A percentile compares a stretch with the other conserved stretches of the same genome.
Evolutionary conservation across 2,329 filamentous ascomycete species (phyloP).

Genomic region (Fusarium sp.): DNA sequence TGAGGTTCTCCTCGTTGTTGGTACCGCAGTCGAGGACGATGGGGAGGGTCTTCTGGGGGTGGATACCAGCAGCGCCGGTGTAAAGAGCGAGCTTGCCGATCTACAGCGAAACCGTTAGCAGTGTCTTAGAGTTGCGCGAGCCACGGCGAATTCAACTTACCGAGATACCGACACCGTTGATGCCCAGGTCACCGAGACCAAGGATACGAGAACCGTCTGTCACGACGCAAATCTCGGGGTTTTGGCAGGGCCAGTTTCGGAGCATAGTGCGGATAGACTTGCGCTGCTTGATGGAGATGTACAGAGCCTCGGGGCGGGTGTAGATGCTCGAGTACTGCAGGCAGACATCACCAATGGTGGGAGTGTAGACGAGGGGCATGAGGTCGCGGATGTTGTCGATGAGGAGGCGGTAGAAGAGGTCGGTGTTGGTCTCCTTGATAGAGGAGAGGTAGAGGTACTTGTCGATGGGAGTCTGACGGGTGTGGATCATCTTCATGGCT

Average conservation of each 20-base stretch:
- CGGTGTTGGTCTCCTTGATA: constrained; percentile 79
- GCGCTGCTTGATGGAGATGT: constrained; percentile 94
- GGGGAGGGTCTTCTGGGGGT: constrained; percentile 84
- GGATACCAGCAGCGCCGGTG: constrained; percentile 94
- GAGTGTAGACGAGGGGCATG: constrained; percentile 88
- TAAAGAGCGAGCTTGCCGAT: constrained; percentile 96
- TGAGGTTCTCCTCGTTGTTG: constrained; percentile 74
- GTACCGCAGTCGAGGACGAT: constrained; percentile 77
- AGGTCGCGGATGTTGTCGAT: constrained; percentile 82
- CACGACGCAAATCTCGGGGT: constrained; percentile 95
- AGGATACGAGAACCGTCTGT: constrained; percentile 95
- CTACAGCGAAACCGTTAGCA: constrained; percentile 54
- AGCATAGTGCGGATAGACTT: constrained; percentile 91
- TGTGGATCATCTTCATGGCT: constrained; percentile 80
- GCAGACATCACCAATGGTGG: constrained; percentile 95
- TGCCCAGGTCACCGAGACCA: constrained; percentile 92
- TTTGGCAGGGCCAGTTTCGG: constrained; percentile 89
- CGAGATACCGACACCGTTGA: constrained; percentile 98
- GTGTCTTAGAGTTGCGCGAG: background rate
- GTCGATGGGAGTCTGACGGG: constrained; percentile 78
- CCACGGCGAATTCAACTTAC: constrained; percentile 60
- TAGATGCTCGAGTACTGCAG: constrained; percentile 96
- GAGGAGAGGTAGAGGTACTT: constrained; percentile 86
- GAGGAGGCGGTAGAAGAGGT: constrained; percentile 86
- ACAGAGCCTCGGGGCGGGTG: constrained; percentile 93